Conservation (phyloP, 2,329 filamentous ascomycete species). For the Aspergillus pseudotamarii region DNA sequence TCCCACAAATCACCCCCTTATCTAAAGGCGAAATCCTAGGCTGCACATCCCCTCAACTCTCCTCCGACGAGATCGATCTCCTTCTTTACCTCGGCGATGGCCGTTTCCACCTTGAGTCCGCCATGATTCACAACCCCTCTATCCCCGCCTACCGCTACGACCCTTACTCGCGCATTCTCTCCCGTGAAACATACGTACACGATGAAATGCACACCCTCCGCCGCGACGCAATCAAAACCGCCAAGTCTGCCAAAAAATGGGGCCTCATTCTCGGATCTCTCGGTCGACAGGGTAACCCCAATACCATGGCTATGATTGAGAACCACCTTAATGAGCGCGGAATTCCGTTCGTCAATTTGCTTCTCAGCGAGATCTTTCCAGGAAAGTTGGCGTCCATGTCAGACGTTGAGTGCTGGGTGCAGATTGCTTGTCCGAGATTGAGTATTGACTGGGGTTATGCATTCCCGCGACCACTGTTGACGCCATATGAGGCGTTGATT, state of each 20-base stretch:
- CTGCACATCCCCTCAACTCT: conserved; percentile 86
- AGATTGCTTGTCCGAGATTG: conserved; percentile 92
- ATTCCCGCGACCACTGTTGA: conserved; percentile 83
- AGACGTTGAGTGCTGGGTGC: conserved; percentile 97
- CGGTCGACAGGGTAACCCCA: conserved; percentile 91
- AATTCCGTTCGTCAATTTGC: conserved; percentile 79
- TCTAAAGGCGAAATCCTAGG: conserved; percentile 95
- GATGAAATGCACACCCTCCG: conserved; percentile 85
- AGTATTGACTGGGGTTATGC: conserved; percentile 99
- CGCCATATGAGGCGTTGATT: conserved; percentile 92
- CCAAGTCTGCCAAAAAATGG: conserved; percentile 82
- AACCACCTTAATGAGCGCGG: conserved; percentile 69
- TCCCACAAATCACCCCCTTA: conserved; percentile 89
- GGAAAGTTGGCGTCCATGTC: conserved; percentile 91
- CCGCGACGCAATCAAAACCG: conserved; percentile 72
- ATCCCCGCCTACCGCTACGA: conserved; percentile 95
- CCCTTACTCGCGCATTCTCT: conserved; percentile 89
- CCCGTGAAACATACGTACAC: conserved; percentile 89
- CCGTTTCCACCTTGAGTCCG: conserved; percentile 93
- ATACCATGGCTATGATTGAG: conserved; percentile 88
- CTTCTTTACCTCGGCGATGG: conserved; percentile 91
- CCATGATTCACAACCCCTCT: conserved; percentile 96
- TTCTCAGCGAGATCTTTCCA: conserved; percentile 94
- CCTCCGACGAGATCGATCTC: conserved; percentile 65
- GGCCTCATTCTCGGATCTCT: conserved; percentile 91